Base-by-base conservation (phyloP, 805 yeast species). In the Alloascoidea hylecoeti region DNA sequence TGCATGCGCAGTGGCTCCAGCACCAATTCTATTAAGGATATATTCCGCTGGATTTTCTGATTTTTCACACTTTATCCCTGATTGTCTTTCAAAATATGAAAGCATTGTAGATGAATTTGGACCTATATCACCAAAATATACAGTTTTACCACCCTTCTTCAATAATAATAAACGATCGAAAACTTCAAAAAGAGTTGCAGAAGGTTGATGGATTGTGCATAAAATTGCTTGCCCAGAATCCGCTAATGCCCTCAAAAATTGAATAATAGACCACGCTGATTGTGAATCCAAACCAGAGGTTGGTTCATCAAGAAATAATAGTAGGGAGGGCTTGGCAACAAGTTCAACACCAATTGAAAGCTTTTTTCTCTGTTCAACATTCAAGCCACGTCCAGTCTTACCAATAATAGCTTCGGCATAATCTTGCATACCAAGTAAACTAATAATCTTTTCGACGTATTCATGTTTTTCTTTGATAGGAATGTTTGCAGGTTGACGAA, bases 41-140 rank as follows among this genome's bases (percentile, higher is more conserved):
- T 94, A 85, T 61, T 84, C 95, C 12, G 88, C 89, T 19, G 89
- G 92, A 46, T 81, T 81, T 3, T 83, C 85, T 33, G 64, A 64
- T 4, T 64, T 58, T 16, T 88, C 85, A 60, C 88, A 80, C 39
- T 62, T 60, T 16, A 65, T 68, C 34, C 86, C 72, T 39, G 85
- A 86, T 44, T 78, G 56, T 3, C 55, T 52, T 54, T 79, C 85
- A 49, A 80, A 78, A 51, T 79, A 79, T 37, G 68, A 57, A 41
- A 78, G 76, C 61, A 79, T 63, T 2, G 72, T 64, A 34, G 54
- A 50, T 47, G 72, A 75, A 47, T 75, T 68, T 28, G 66, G 55
- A 40, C 89, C 88, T 42, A 77, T 59, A 36, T 77, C 81, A 43
- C 88, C 89, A 53, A 78, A 79, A 57, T 79, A 80, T 28, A 76